Evolutionary conservation across 495 filamentous ascomycete genomes (phyloP).

Genomic region (Endocarpon pusillum): DNA sequence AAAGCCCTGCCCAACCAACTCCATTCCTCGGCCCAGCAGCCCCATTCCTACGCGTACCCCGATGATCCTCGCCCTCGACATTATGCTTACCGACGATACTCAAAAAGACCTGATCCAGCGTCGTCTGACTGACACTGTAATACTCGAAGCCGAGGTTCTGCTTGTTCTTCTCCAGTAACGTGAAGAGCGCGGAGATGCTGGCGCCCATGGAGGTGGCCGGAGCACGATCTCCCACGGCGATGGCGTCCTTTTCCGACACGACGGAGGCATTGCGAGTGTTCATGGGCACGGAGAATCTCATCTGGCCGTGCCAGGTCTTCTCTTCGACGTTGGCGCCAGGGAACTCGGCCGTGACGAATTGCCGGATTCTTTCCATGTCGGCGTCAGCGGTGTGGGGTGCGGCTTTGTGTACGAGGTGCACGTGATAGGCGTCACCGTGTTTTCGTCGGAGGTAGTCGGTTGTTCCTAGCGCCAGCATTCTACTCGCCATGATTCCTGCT

Average conservation of each 20-base stretch:
- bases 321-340: slow-evolving; percentile 46
- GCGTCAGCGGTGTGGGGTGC: slow-evolving; percentile 49
- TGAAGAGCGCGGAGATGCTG: slow-evolving; percentile 47
- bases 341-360: slow-evolving; percentile 42
- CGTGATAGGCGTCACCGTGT: slow-evolving; percentile 24
- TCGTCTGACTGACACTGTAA: slow-evolving; percentile 66
- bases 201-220: background rate
- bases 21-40: background rate
- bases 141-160: slow-evolving; percentile 52
- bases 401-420: slow-evolving; percentile 46
- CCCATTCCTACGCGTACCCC: slow-evolving; percentile 16
- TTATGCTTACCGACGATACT: slow-evolving; percentile 60
- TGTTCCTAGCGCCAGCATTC: slow-evolving; percentile 26
- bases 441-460: slow-evolving; percentile 20
- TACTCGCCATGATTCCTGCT: slow-evolving; percentile 26
- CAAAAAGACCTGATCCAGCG: slow-evolving; percentile 78
- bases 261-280: slow-evolving; percentile 6
- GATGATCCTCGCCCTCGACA: slow-evolving; percentile 55
- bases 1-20: background rate
- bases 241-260: slow-evolving; percentile 3
- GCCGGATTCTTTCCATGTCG: slow-evolving; percentile 45
- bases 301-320: slow-evolving; percentile 63
- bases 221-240: background rate
- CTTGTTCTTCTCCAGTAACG: slow-evolving; percentile 49
- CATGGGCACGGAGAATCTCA: slow-evolving; percentile 57